Evolutionary conservation across 108 stramenopile genomes (phyloP), one percentile per base, ranked within the genome.

Genomic region (Skeletonema marinoi): DNA sequence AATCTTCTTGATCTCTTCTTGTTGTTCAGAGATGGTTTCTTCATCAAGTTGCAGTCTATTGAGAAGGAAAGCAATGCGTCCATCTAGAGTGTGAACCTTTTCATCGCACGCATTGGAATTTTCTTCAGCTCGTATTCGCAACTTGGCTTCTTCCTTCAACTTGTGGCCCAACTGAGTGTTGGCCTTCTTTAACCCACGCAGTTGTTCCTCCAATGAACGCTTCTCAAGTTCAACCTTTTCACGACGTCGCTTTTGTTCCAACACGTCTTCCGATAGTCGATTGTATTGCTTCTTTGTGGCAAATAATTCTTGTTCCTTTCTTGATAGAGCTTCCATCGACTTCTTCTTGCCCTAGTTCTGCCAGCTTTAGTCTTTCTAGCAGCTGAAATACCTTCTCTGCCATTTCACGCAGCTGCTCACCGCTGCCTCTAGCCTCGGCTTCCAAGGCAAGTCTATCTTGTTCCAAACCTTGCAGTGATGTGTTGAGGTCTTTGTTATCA

Each of bases 301-400:
- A 38, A 88, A 83, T 38, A 87, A 35, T 68, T 96, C 95, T 32
- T 88, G 87, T 62, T 94, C 95, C 77, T 92, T 92, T 75, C 86
- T 87, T 50, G 85, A 68, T 19, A 94, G 65, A 58, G 88, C 92
- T 66, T 96, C 93, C 75, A 89, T 88, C 16, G 90, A 85, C 79
- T 91, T 92, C 61, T 86, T 93, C 60, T 94, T 96, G 14, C 91
- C 91, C 92, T 5, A 94, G 82, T 63, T 96, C 94, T 11, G 93
- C 89, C 11, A 94, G 87, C 81, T 93, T 94, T 3, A 96, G 86
- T 13, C 95, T 66, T 80, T 96, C 95, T 44, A 94, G 77, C 16
- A 94, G 75, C 78, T 94, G 91, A 70, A 96, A 96, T 10, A 96
- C 93, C 73, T 92, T 94, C 63, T 96, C 92, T 36, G 95, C 91